Base-by-base conservation (phyloP, 768 basidiomycete species). In the Baorangia bicolor region DNA sequence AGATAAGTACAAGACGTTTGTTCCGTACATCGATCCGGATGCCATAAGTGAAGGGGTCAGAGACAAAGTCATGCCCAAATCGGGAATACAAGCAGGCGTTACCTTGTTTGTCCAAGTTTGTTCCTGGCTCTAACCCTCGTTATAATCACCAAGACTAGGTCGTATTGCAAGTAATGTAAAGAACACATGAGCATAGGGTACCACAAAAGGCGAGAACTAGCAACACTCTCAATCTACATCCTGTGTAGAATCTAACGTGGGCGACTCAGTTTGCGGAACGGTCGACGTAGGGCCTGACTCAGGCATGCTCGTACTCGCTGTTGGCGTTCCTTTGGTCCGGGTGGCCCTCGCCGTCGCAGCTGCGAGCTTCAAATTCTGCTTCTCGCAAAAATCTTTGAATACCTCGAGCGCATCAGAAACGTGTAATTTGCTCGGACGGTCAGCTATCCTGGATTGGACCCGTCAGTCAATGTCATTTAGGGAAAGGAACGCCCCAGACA, bases 391-490 rank as follows among this genome's bases (percentile, higher is more conserved):
- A 0, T 72, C 62, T 14, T 73, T 73, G 4, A 87, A 64, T 0
- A 73, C 66, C 16, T 78, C 77, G 28, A 88, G 68, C 1, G 78
- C 85, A 6, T 85, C 84, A 9, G 70, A 62, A 27, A 87, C 70
- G 55, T 83, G 73, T 11, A 62, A 64, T 59, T 83, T 88, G 51
- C 77, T 81, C 2, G 81, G 80, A 28, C 81, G 77, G 38, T 87
- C 83, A 5, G 70, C 65, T 2, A 88, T 54, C 41, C 86, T 87
- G 49, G 16, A 39, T 18, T 2, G 16, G 1, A 13, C 38, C 5
- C 14, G 49, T 45, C 23, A 42, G 21, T 27, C 61, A 3, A 31
- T 2, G 40, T 13, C 14, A 31, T 42, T 44, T 25, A 21, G 13
- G 30, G 14, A n/a, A 39, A 3, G 14, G n/a, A 30, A 3, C 2